phyloP scores from a whole-genome alignment of 2,329 filamentous ascomycete species.

The Lojkania enalia region DNA sequence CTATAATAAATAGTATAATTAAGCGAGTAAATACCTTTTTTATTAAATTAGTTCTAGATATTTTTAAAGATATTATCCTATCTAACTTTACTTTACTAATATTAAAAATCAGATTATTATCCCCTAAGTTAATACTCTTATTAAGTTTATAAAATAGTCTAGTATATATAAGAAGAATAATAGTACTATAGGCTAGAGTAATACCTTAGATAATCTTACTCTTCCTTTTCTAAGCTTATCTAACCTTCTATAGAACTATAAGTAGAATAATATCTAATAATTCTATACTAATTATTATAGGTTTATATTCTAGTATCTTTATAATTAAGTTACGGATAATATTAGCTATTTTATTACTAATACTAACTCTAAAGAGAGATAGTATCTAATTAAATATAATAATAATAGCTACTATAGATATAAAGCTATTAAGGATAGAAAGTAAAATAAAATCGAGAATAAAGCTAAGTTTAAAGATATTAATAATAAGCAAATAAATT shows the following conservation, averaged over 20 bases:
- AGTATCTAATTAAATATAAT: slow-evolving; percentile 68
- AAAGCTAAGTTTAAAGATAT: slow-evolving; percentile 66
- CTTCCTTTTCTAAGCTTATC: slow-evolving; percentile 62
- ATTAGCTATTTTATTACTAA: slow-evolving; percentile 57
- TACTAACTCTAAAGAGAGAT: slow-evolving; percentile 60
- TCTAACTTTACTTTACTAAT: slow-evolving; percentile 61
- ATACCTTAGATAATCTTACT: slow-evolving; percentile 62
- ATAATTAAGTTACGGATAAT: slow-evolving; percentile 64
- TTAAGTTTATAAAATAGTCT: slow-evolving; percentile 67
- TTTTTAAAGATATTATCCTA: slow-evolving; percentile 56
- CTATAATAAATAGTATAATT: slow-evolving; percentile 65
- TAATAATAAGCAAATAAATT: slow-evolving; percentile 61
- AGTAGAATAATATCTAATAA: slow-evolving; percentile 62
- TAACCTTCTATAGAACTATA: slow-evolving; percentile 59
- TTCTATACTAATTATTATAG: slow-evolving; percentile 62
- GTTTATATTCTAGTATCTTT: slow-evolving; percentile 60
- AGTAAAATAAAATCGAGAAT: slow-evolving; percentile 68
- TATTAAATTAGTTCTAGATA: slow-evolving; percentile 55
- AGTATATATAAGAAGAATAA: slow-evolving; percentile 64
- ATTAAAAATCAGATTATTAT: slow-evolving; percentile 57
- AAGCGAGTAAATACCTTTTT: slow-evolving; percentile 57
- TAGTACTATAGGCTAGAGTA: slow-evolving; percentile 63
- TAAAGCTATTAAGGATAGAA: slow-evolving; percentile 66
- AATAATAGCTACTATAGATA: slow-evolving; percentile 67
- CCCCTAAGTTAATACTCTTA: slow-evolving; percentile 44